Evolutionary conservation across 345 rosid genomes (phyloP), one percentile per base, ranked within the genome.

Genomic region (Garcia nutans): DNA sequence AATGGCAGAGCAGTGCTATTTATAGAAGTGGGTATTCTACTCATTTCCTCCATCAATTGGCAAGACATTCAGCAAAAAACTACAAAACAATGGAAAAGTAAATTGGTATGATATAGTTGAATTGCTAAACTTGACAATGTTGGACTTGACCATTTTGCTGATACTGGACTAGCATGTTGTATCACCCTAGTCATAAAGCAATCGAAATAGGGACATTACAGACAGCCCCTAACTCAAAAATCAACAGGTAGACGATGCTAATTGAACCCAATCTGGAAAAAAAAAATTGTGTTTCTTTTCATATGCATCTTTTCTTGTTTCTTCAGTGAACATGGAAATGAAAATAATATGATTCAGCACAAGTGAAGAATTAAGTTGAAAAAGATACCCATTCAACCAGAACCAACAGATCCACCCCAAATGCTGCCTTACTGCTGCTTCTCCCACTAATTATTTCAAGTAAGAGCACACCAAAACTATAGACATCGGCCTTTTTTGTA

Each of bases 401-500:
- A 82, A 90, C 81, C 88, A 88, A 49, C 74, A 85, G 59, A 61
- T 90, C 88, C 45, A 70, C 91, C 70, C 97, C 97, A 77, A 93
- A 93, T 71, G 94, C 92, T 8, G 91, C 88, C 85, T 89, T 89
- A 58, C 89, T 89, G 72, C 91, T 89, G 77, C 99, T 95, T 76
- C 87, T 84, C 70, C 97, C 97, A 70, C 97, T 88, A 47, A 95
- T 80, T 78, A 95, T 83, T 82, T 93, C 99, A 61, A 95, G 94
- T 11, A 95, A 28, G 54, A 95, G 89, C 61, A 95, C 89, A 69
- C 99, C 99, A 5, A 91, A 91, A 78, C 99, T 93, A 81, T 90
- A 95, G n/a, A 95, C 92, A 45, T 95, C 99, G 0, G 96, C 99
- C 86, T 93, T 95, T 87, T 82, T 93, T 0, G 99, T 95, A 66